Evolutionary conservation across 1,284 basidiomycete species (phyloP), one percentile per base, ranked within the genome.

Genomic region (Rhodofomes roseus): DNA sequence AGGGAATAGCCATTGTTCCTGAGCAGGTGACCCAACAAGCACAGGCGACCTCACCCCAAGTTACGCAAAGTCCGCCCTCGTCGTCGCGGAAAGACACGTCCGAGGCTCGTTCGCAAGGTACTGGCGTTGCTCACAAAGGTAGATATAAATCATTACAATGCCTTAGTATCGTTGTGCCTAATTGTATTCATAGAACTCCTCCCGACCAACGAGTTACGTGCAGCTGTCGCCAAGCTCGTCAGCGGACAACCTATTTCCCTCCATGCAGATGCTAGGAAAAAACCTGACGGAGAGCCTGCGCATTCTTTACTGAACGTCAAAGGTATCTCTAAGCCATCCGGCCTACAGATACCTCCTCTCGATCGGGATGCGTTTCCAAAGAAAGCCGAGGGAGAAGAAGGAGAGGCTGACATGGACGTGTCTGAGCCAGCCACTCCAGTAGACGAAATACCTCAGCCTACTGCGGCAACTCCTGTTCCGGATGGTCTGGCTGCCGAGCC

Each of bases 341-440:
- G 25, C 16, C 14, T 48, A 25, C 46, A 48, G 46, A 48, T 48
- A 4, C 23, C 46, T n/a, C 23, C 22, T 29, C 25, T 12, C 25
- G 25, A 48, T 29, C 46, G 25, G 12, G 25, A 27, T 6, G 46
- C 46, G 20, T 29, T 23, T 6, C 40, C 22, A 31, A 52, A 36
- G 18, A 36, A 36, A 20, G 34, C 29, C 31, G 50, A 56, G 29
- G 29, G 14, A 31, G 37, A n/a, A 11, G 56, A 14, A 25, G 56
- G 46, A 5, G 56, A 58, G 31, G 54, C 57, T 20, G 57, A 58
- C 27, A 58, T 58, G 56, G 56, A 57, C 14, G 18, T 57, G 36
- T 57, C 46, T 20, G 29, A 44, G 39, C 27, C 60, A 27, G 37
- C 39, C 23, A 46, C 53, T 43, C 56, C 60, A 4, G 9, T 18